Evolutionary conservation across 345 rosid genomes (phyloP), one percentile per base, ranked within the genome.

Genomic region (Iberis pinnata): DNA sequence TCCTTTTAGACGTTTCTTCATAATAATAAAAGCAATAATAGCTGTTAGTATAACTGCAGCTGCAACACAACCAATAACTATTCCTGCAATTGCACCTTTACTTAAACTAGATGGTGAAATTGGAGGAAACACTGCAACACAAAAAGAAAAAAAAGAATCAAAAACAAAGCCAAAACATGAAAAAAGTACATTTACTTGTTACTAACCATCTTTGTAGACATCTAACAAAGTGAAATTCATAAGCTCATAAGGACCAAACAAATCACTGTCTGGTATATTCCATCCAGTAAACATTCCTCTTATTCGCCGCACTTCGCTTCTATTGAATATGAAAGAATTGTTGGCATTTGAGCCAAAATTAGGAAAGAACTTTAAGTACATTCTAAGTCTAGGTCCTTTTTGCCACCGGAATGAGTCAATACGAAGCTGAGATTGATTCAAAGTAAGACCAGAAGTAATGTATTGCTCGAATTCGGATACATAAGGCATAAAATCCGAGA

Each of bases 211-310:
- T 45, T 4, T 37, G 70, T 92, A 92, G 16, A 80, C 75, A 1
- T 60, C 84, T 75, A 62, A 58, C 58, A 92, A 70, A 56, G 68
- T 75, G 77, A 83, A 74, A 70, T 64, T 56, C 60, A 92, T 64
- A 63, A 92, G 93, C 68, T 92, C 98, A 39, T 88, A 92, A 18
- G 98, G 96, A 32, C 98, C 98, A 72, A 81, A 92, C 51, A 83
- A 14, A 0, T 81, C 88, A 39, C 69, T 78, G 44, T 81, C 88
- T 17, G 29, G 64, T 57, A 92, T 81, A 15, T 3, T 48, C 98
- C 98, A 92, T 42, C 79, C 84, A 9, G 93, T 83, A 76, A 87
- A 88, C 78, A 70, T 70, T 45, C 35, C 14, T 45, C 63, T 53
- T 64, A 92, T 76, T 27, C 98, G 75, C 13, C 7, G 64, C 59